Conservation (phyloP, 2,329 filamentous ascomycete species). For the Endoconidiophora laricicola region DNA sequence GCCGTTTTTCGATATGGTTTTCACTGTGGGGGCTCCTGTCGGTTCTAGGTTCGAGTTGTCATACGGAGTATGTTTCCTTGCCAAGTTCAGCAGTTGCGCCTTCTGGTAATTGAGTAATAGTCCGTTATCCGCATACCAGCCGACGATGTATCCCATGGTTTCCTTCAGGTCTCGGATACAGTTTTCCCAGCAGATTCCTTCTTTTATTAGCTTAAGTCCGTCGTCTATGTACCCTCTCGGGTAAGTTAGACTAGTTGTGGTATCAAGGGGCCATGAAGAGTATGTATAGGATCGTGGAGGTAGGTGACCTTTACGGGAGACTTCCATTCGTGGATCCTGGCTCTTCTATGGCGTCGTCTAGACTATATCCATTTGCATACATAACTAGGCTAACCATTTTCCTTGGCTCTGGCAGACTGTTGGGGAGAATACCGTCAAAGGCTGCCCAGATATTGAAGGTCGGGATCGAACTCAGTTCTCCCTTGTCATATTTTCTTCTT, state of each 20-base stretch:
- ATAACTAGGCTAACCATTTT: constrained; percentile 1
- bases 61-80: too few species aligned
- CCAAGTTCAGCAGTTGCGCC: too few species aligned
- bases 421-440: neutral
- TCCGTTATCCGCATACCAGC: neutral
- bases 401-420: neutral
- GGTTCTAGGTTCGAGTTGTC: neutral
- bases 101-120: neutral
- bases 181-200: neutral
- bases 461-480: neutral
- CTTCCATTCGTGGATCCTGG: neutral
- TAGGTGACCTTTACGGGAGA: neutral
- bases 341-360: neutral
- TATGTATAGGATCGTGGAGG: neutral
- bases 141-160: neutral
- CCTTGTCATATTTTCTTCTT: neutral
- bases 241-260: too few species aligned
- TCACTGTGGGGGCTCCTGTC: too few species aligned
- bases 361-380: constrained; percentile 12
- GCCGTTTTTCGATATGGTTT: neutral
- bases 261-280: too few species aligned
- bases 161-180: neutral
- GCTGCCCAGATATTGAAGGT: neutral
- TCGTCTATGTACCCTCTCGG: neutral
- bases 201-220: neutral